Evolutionary conservation across 83 land plant species (phyloP), one percentile per base, ranked within the genome.

Genomic region (Picea abies): DNA sequence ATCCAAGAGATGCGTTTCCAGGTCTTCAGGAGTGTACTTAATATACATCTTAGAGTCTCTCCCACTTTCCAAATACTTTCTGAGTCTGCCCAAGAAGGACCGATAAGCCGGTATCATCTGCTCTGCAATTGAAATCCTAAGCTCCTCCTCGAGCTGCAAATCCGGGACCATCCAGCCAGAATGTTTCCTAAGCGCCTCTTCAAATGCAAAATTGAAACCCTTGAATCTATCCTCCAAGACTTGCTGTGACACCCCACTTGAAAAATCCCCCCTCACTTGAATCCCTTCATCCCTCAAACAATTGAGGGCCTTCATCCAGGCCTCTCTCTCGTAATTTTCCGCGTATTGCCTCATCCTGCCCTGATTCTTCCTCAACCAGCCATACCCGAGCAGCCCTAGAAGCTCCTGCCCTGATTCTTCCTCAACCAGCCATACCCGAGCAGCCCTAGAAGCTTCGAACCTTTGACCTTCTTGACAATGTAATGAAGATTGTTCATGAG

Each of bases 391-490:
- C 79, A 96, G 86, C 60, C 85, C 84, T 71, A 90, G 11, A 60
- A 98, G 80, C 79, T 94, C 94, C 14, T 90, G 35, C 91, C 89
- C 0, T 87, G 87, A 66, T 96, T 80, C 86, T 82, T 87, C 82
- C 72, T 91, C 63, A 98, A 78, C 87, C 94, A 98, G 60, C 88
- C 95, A 82, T 94, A 98, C 23, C 96, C 99, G 4, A 98, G 82
- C 79, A 96, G 86, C 60, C 85, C 84, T 71, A 90, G 11, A 60
- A 98, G 80, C 79, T 94, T 96, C 14, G 95, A 92, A 49, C 76
- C 86, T 63, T 92, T 96, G 35, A 91, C 87, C 90, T 98, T 98
- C 79, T 98, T 91, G 65, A 92, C 94, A 10, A 96, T 94, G 86
- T 98, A 98, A 63, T 94, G 47, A 22, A 73, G 5, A 73, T 73